Conservation (phyloP, 306 rosid genomes). For the Prosopis cineraria region DNA sequence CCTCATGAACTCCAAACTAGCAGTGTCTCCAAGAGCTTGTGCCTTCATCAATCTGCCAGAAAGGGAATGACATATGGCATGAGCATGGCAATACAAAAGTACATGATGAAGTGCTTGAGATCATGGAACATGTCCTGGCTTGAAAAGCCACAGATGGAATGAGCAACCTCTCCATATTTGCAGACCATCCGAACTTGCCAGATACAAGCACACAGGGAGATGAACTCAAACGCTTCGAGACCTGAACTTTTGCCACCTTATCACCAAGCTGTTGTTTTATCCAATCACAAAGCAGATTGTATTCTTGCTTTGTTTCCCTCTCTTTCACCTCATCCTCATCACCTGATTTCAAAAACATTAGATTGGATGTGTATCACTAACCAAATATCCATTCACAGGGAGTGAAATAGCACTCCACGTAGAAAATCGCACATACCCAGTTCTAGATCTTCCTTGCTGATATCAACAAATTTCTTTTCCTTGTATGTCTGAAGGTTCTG, state of each 20-base stretch:
- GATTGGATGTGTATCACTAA: constrained; percentile 12
- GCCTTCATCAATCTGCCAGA: constrained; percentile 94
- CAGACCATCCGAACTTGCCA: constrained; percentile 99
- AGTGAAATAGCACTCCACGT: not conserved
- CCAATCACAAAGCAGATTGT: constrained; percentile 94
- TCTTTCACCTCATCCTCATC: constrained; percentile 93
- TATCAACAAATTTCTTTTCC: constrained; percentile 96
- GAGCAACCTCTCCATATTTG: constrained; percentile 95
- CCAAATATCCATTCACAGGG: constrained; percentile 8
- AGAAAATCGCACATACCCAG: constrained; percentile 59
- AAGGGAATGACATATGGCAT: not conserved
- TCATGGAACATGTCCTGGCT: not conserved
- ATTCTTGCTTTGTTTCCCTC: constrained; percentile 82
- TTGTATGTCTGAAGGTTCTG: constrained; percentile 95
- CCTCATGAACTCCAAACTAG: constrained; percentile 97
- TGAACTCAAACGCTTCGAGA: constrained; percentile 95
- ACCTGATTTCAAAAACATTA: constrained; percentile 53
- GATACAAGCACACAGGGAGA: constrained; percentile 99
- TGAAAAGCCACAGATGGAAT: not conserved
- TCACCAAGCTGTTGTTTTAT: constrained; percentile 97
- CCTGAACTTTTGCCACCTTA: constrained; percentile 90
- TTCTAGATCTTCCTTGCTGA: constrained; percentile 98
- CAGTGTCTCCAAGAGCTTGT: constrained; percentile 91
- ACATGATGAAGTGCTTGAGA: not conserved
- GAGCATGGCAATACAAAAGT: not conserved